Conservation (phyloP, 2,329 filamentous ascomycete genomes). For the Zymoseptoria passerinii region DNA sequence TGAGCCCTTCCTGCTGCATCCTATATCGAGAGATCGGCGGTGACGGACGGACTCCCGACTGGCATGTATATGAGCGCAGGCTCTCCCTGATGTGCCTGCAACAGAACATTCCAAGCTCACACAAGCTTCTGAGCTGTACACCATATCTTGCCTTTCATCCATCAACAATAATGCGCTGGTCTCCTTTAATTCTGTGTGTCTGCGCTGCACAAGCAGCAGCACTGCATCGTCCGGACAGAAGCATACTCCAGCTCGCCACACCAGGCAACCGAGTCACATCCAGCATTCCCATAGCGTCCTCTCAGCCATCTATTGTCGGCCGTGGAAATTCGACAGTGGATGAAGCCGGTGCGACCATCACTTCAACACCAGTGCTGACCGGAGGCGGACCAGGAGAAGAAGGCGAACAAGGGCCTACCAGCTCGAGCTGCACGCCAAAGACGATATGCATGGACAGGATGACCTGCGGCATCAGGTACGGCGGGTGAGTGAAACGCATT, state of each 20-base stretch:
- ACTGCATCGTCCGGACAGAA: neutral
- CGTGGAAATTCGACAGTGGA: neutral
- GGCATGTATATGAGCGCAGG: neutral
- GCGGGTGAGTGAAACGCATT: conserved; percentile 12
- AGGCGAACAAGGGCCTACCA: neutral
- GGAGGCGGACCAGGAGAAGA: neutral
- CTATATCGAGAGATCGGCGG: neutral
- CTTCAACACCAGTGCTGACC: neutral
- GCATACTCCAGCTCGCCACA: neutral
- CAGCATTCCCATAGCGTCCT: neutral
- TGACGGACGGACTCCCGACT: neutral
- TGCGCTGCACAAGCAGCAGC: neutral
- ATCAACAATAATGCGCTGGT: neutral
- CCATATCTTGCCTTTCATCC: neutral
- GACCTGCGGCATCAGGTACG: conserved; percentile 12
- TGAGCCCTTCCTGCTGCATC: too few relatives aligned
- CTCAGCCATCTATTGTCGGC: neutral
- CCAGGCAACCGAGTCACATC: neutral
- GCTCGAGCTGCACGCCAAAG: conserved; percentile 5
- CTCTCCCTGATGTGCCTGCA: neutral
- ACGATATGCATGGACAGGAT: conserved; percentile 14
- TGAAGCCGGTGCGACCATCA: neutral
- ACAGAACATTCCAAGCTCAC: neutral
- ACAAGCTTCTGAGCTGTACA: neutral
- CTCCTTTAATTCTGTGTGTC: neutral